Evolutionary conservation across 2,329 filamentous ascomycete species (phyloP).

Genomic region (Fusarium oxysporum): DNA sequence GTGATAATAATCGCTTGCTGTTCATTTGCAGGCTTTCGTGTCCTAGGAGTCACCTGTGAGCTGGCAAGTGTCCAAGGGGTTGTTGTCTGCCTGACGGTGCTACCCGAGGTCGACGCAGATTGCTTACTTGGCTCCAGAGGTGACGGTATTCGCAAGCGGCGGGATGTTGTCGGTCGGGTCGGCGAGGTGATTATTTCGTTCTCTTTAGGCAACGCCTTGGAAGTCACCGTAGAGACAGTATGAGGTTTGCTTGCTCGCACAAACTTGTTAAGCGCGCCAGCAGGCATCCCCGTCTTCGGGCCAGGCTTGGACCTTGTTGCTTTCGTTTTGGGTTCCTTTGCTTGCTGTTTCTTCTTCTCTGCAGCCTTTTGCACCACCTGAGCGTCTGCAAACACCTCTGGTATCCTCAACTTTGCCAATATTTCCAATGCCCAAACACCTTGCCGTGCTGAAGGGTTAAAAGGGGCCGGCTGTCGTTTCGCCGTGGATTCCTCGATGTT

Average conservation of each 20-base stretch:
- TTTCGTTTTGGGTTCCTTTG: conserved; percentile 25
- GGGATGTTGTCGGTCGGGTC: conserved; percentile 13
- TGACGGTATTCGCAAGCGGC: conserved; percentile 42
- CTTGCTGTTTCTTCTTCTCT: conserved; percentile 23
- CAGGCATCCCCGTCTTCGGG: conserved; percentile 34
- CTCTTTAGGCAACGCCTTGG: background rate
- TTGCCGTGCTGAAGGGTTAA: conserved; percentile 72
- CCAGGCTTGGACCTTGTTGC: conserved; percentile 31
- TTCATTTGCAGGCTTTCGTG: conserved; percentile 39
- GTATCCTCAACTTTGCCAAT: conserved; percentile 44
- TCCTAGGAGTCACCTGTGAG: conserved; percentile 59
- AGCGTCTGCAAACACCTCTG: conserved; percentile 45
- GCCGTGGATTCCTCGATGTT: conserved; percentile 25
- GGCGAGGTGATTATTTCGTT: background rate
- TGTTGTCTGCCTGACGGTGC: conserved; percentile 33
- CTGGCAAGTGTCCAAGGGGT: conserved; percentile 55
- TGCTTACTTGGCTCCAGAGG: conserved; percentile 53
- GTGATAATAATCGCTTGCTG: conserved; percentile 57
- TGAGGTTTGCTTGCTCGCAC: conserved; percentile 55
- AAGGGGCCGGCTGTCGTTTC: conserved; percentile 49
- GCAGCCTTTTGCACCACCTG: conserved; percentile 37
- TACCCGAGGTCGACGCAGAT: conserved; percentile 42
- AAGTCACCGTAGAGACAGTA: background rate
- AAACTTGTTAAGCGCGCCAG: conserved; percentile 55
- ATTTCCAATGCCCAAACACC: conserved; percentile 55